These are phyloP conservation scores for Phanerochaete sordida DNA, from an alignment of 768 basidiomycete genomes.

Conservation along the genomic window DNA sequence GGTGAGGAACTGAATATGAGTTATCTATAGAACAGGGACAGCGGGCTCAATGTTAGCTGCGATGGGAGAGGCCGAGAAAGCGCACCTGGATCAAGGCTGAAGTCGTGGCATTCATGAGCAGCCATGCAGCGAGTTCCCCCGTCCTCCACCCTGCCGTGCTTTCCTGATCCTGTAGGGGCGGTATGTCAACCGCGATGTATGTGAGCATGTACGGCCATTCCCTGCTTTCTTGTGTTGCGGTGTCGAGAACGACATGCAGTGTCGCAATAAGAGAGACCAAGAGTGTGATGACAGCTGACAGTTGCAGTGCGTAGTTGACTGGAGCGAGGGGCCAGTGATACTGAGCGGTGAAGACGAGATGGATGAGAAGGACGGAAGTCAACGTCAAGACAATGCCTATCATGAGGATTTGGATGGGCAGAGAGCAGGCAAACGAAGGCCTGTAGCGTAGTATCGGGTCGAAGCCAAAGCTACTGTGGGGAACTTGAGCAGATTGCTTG, in stretches of 20 bases:
- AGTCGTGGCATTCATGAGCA: constrained; percentile 82
- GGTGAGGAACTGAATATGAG: constrained; percentile 97
- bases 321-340: constrained; percentile 95
- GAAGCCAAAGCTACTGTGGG: constrained; percentile 22
- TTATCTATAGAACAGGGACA: constrained; percentile 56
- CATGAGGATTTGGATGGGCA: constrained; percentile 88
- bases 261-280: constrained; percentile 77
- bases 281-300: constrained; percentile 78
- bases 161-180: constrained; percentile 39
- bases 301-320: constrained; percentile 87
- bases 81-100: constrained; percentile 82
- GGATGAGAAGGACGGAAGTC: constrained; percentile 79
- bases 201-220: constrained; percentile 95
- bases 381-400: constrained; percentile 85
- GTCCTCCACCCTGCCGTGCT: constrained; percentile 49
- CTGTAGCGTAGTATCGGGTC: constrained; percentile 81
- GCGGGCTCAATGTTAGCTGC: not conserved
- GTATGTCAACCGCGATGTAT: constrained; percentile 82
- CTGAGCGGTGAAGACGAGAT: constrained; percentile 91
- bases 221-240: constrained; percentile 57
- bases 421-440: constrained; percentile 80
- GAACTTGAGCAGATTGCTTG: not conserved
- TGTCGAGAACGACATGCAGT: constrained; percentile 66
- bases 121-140: constrained; percentile 72
- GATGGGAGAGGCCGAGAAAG: not conserved